Conservation (phyloP, 2,329 filamentous ascomycete species). For the Aureobasidium musti region DNA sequence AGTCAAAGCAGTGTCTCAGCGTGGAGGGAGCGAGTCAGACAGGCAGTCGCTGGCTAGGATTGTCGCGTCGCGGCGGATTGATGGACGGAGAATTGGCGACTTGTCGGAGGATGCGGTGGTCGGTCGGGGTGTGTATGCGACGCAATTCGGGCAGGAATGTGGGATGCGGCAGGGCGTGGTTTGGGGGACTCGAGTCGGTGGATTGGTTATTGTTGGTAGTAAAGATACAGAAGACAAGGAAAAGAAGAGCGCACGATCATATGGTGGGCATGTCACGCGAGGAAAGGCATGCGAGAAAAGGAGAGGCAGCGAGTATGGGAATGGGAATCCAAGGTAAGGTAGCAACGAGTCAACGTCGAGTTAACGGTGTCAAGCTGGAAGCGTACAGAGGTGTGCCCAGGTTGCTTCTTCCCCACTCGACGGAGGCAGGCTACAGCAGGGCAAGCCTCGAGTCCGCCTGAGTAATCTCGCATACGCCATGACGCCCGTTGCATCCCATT, state of each 20-base stretch:
- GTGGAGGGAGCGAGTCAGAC: slow-evolving; percentile 8
- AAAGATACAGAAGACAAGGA: slow-evolving; percentile 23
- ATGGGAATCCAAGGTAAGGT: background rate
- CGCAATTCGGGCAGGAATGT: slow-evolving; percentile 28
- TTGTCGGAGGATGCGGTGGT: background rate
- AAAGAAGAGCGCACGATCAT: slow-evolving; percentile 24
- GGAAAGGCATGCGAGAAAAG: slow-evolving; percentile 23
- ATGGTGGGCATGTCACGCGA: slow-evolving; percentile 28
- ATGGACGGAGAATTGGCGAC: background rate
- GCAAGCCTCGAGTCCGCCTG: slow-evolving; percentile 9
- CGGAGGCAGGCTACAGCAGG: background rate
- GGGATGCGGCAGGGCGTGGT: slow-evolving; percentile 16
- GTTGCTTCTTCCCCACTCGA: slow-evolving; percentile 21
- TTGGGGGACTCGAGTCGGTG: background rate
- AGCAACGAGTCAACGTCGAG: slow-evolving; percentile 22
- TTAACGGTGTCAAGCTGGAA: slow-evolving; percentile 27
- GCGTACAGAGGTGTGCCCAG: slow-evolving; percentile 19
- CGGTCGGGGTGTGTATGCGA: slow-evolving; percentile 23
- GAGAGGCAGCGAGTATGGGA: slow-evolving; percentile 24
- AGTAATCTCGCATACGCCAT: slow-evolving; percentile 17
- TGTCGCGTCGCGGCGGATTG: slow-evolving; percentile 7
- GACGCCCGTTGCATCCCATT: slow-evolving; percentile 7
- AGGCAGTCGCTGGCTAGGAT: background rate
- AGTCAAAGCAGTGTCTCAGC: slow-evolving; percentile 16
- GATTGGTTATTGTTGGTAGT: background rate